Evolutionary conservation across 148 eudicot genomes (phyloP).

Genomic region (Spergularia marina): DNA sequence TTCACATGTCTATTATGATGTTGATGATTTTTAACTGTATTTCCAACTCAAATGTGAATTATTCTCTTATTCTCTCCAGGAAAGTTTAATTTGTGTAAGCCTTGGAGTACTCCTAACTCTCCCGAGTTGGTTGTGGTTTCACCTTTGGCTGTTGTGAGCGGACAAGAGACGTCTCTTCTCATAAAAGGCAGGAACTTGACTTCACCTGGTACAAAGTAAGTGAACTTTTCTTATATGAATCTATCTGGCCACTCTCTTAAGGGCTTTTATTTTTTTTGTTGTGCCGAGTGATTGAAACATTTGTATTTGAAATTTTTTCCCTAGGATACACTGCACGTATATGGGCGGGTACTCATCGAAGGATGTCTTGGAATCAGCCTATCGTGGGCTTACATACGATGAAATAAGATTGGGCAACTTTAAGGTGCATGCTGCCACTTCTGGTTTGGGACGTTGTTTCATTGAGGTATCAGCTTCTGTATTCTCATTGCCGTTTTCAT

Average conservation of each 20-base stretch:
- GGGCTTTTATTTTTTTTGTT: neutral
- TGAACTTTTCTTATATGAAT: conserved; percentile 6
- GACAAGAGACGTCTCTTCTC: conserved; percentile 51
- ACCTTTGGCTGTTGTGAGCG: conserved; percentile 78
- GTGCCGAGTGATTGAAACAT: neutral
- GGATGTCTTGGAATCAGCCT: conserved; percentile 24
- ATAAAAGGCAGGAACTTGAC: conserved; percentile 60
- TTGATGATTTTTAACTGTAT: neutral
- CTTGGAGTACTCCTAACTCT: conserved; percentile 31
- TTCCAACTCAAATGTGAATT: neutral
- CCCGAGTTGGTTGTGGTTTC: conserved; percentile 68
- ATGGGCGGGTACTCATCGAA: conserved; percentile 31
- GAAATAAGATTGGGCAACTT: conserved; percentile 45
- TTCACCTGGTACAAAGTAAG: conserved; percentile 33
- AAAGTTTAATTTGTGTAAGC: conserved; percentile 29
- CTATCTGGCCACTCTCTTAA: neutral
- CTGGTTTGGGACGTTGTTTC: conserved; percentile 62
- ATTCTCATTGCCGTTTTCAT: neutral
- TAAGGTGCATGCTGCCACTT: conserved; percentile 35
- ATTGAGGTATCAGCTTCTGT: conserved; percentile 59
- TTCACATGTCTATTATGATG: neutral
- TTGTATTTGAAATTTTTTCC: neutral
- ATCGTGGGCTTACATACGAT: conserved; percentile 36
- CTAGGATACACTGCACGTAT: conserved; percentile 32
- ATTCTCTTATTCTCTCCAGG: conserved; percentile 18